Base-by-base conservation (phyloP, 352 stramenopile genomes). In the Peronospora destructor region DNA sequence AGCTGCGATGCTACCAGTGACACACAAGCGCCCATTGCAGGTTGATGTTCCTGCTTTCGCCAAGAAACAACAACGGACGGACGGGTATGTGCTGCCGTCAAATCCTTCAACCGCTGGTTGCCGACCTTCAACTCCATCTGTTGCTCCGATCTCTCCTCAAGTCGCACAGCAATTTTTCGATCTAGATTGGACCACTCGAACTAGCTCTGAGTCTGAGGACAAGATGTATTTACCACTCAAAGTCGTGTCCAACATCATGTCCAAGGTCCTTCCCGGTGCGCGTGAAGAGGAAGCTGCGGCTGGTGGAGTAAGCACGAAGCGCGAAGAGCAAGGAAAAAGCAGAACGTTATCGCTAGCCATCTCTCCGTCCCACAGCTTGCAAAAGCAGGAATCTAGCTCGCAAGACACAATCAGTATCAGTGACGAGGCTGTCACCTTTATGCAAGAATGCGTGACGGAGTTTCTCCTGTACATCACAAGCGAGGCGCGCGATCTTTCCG, bases 391-490 rank as follows among this genome's bases (percentile, higher is more conserved):
- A 19, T 37, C 35, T 30, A 13, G 42, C 58, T 39, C 25, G 38
- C 13, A 38, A 17, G 49, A 65, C 9, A 56, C 68, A 13, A 64
- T 91, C 49, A 85, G 79, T 42, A 84, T 93, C 21, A 84, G 82
- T 44, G 82, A 89, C n/a, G 76, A 85, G 19, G 82, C 82, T 2
- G 68, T 81, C 16, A 64, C 66, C 44, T 76, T 91, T 28, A 85
- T 93, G 73, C 82, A 93, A 48, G 82, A 93, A 49, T 93, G 82
- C 17, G 77, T 84, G 34, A 91, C 76, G 0, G 82, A 93, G 61
- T 93, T 93, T 43, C 47, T 93, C 10, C 41, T 93, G 32, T 93
- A 84, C 32, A 64, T 91, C 28, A 88, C 77, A 28, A 93, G 82
- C 44, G 82, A 93, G 47, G 73, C 79, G 1, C 68, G 74, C n/a